Conservation (phyloP, 1,284 basidiomycete genomes). For the Trametes sp. region DNA sequence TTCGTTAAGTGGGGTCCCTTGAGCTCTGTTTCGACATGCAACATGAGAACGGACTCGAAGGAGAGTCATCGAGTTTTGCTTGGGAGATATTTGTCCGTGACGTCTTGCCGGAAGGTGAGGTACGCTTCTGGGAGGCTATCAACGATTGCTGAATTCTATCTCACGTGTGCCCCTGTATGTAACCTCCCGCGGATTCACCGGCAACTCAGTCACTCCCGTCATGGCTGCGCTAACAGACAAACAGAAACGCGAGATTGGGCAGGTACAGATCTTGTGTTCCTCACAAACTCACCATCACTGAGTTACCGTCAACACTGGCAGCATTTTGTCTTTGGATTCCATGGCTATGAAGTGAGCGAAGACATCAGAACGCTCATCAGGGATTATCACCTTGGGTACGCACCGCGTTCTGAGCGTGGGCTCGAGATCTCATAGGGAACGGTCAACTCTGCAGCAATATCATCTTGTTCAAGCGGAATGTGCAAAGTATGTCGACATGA, state of each 20-base stretch:
- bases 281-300: background rate
- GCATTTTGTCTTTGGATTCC: slow-evolving; percentile 78
- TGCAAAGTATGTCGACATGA: slow-evolving; percentile 50
- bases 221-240: slow-evolving; percentile 45
- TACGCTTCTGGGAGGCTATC: background rate
- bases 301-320: slow-evolving; percentile 35
- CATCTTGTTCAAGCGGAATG: slow-evolving; percentile 74
- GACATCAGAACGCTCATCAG: slow-evolving; percentile 63
- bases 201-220: no score
- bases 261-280: slow-evolving; percentile 45
- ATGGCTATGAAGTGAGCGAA: slow-evolving; percentile 59
- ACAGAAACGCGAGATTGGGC: slow-evolving; percentile 59
- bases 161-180: no score
- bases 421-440: background rate
- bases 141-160: no score
- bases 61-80: no score
- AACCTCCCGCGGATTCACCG: no score
- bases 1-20: no score
- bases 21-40: no score
- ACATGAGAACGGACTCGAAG: no score
- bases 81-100: no score
- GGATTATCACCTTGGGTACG: slow-evolving; percentile 66
- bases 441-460: slow-evolving; percentile 49
- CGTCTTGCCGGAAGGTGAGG: slow-evolving; percentile 1
- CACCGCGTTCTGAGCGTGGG: background rate